These are phyloP conservation scores for Vitis cinerea DNA, from an alignment of 164 flowering plant species.

Conservation along the genomic window DNA sequence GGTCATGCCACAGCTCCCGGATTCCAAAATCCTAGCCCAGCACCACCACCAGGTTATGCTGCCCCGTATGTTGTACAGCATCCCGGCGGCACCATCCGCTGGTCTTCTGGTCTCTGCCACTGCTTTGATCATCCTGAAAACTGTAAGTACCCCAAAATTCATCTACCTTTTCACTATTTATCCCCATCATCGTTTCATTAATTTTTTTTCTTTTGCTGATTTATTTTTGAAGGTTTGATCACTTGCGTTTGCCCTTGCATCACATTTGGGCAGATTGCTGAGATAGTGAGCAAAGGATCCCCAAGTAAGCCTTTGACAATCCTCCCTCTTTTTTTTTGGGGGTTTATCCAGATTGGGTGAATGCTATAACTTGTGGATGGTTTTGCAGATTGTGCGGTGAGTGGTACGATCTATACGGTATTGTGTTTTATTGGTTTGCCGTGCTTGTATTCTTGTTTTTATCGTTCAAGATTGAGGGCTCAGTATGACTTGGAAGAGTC, in stretches of 20 bases:
- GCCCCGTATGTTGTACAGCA: background rate
- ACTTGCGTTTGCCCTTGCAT: conserved; percentile 55
- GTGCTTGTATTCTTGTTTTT: conserved; percentile 51
- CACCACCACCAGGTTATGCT: background rate
- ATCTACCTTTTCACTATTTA: background rate
- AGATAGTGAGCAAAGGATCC: conserved; percentile 35
- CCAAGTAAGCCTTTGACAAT: conserved; percentile 23
- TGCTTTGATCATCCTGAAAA: conserved; percentile 52
- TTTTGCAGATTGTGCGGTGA: conserved; percentile 37
- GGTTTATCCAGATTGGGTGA: too few relatives aligned
- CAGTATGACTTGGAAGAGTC: conserved; percentile 39
- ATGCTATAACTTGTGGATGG: background rate
- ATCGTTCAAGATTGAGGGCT: conserved; percentile 37
- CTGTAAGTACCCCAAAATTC: conserved; percentile 22
- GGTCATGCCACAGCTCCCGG: background rate
- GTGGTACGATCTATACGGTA: conserved; percentile 30
- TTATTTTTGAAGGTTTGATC: conserved; percentile 25
- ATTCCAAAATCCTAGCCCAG: background rate
- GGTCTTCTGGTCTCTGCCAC: conserved; percentile 55
- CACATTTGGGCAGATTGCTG: conserved; percentile 54
- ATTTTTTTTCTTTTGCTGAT: background rate
- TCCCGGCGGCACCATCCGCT: background rate
- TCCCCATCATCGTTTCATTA: background rate
- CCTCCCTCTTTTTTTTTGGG: too few relatives aligned
- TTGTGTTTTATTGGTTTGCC: conserved; percentile 28